Evolutionary conservation across 2,329 filamentous ascomycete genomes (phyloP), one percentile per base, ranked within the genome.

Genomic region (Pyricularia sp.): DNA sequence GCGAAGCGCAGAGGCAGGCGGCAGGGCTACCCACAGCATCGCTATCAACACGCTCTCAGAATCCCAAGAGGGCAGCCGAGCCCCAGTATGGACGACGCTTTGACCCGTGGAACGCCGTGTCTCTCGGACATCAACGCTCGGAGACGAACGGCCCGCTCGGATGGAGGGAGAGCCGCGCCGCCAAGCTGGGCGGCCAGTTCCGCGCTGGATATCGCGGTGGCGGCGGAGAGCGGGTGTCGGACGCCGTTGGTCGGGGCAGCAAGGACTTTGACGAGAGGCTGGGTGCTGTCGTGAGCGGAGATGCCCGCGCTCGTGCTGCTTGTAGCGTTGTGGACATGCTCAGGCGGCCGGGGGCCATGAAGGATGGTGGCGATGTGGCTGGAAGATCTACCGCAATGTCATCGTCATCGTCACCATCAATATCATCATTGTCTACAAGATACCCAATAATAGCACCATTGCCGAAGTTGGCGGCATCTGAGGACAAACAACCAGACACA

Each of bases 121-220:
- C 90, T 6, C 89, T 90, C 0, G 92, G 92, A 64, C 92, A 97
- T 77, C 93, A 97, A 78, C 85, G 88, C 59, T 87, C 91, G 61
- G 91, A 94, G 70, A 89, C 87, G 70, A 83, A 90, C 1, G 85
- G 86, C 1, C 85, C 85, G 28, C 73, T 88, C 81, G 72, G 86
- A 75, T 96, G 93, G 92, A 88, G 92, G 28, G 83, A 88, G 67
- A 90, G 88, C 17, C 86, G 92, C 61, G 86, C 83, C 64, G 78
- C 83, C 68, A 95, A 94, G 79, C 82, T 97, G 58, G 83, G 84
- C 65, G 82, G 83, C 74, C 93, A 96, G 77, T 92, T 92, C 77
- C 79, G 81, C 26, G 82, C 82, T 25, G 85, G 86, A 9, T 76
- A 81, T n/a, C 80, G 82, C 4, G 86, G 88, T 66, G 87, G 88